Conservation (phyloP, 2,329 filamentous ascomycete species). For the Chaetomiaceae sp. region DNA sequence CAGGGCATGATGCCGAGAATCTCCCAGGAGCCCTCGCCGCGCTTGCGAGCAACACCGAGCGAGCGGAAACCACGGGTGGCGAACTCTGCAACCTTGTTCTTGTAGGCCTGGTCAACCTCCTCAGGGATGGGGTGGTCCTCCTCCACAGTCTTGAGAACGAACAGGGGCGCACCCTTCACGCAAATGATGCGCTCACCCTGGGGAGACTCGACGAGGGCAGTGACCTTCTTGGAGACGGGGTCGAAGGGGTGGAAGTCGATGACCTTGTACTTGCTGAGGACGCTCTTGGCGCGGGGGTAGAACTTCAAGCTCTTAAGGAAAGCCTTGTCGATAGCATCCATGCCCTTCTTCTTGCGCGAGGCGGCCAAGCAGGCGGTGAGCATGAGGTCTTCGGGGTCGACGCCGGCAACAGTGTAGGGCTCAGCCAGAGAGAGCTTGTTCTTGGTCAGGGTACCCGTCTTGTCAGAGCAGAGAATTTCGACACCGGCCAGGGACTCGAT, state of each 20-base stretch:
- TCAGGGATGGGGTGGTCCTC: slow-evolving; percentile 77
- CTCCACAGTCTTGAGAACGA: slow-evolving; percentile 82
- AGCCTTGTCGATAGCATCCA: slow-evolving; percentile 91
- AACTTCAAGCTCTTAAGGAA: slow-evolving; percentile 81
- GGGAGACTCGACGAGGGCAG: slow-evolving; percentile 75
- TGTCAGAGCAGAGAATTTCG: slow-evolving; percentile 91
- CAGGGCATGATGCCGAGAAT: slow-evolving; percentile 95
- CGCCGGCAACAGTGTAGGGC: slow-evolving; percentile 76
- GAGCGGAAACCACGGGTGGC: slow-evolving; percentile 91
- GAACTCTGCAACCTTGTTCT: slow-evolving; percentile 89
- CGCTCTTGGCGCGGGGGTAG: slow-evolving; percentile 77
- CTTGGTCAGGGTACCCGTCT: slow-evolving; percentile 89
- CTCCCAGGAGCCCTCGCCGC: slow-evolving; percentile 76
- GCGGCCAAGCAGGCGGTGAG: slow-evolving; percentile 85
- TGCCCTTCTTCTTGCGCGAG: slow-evolving; percentile 92
- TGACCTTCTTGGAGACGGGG: slow-evolving; percentile 90
- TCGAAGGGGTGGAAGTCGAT: slow-evolving; percentile 85
- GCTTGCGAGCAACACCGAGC: slow-evolving; percentile 87
- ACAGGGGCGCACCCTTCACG: slow-evolving; percentile 86
- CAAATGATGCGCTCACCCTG: slow-evolving; percentile 81
- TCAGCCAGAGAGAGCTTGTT: slow-evolving; percentile 88
- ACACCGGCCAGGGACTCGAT: slow-evolving; percentile 91
- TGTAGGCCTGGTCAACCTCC: slow-evolving; percentile 76
- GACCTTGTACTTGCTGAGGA: slow-evolving; percentile 79
- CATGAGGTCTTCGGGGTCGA: slow-evolving; percentile 85